Base-by-base conservation (phyloP, 202 grass and related monocot species). In the Zoysia matrella region DNA sequence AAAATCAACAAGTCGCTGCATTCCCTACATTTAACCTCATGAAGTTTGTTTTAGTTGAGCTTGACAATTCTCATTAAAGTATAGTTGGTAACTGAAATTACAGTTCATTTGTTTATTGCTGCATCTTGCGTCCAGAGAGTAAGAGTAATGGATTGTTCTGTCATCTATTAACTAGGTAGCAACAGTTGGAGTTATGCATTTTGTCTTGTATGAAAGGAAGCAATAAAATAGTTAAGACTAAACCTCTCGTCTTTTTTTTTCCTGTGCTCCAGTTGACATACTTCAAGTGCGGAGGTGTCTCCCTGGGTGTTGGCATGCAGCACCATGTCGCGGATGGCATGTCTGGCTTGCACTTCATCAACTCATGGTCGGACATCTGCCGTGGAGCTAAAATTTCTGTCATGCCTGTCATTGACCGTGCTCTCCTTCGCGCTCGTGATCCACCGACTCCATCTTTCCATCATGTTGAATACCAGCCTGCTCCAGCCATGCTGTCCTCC, bases 281-380 rank as follows among this genome's bases (percentile, higher is more conserved):
- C 74, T 97, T 97, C 80, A 97, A 94, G 80, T 97, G 92, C 48
- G 92, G 94, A 62, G 94, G 92, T 0, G 83, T 89, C 39, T 92
- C 92, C 48, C 81, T 97, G 71, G 94, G 94, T 48, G 94, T 97
- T 15, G 94, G 94, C 13, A 89, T 97, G 92, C 94, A 97, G 74
- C 94, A 97, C 81, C 92, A 97, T 64, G 91, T 77, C 0, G 94
- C 91, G 0, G 94, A 97, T 15, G 94, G 94, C 63, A 89, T 90
- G 88, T 97, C 94, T 15, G 94, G 89, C 5, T 74, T 97, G 62
- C 94, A 92, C 62, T 94, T 97, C 79, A 94, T 97, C 45, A 97
- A 97, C 88, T 92, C 94, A 2, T 97, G 94, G 94, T 92, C 94
- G 22, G 88, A 97, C 60, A 43, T 94, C 48, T 80, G 91, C 52